These are phyloP conservation scores for Aspergillus viridinutans DNA, from an alignment of 2,329 filamentous ascomycete species.

Conservation along the genomic window DNA sequence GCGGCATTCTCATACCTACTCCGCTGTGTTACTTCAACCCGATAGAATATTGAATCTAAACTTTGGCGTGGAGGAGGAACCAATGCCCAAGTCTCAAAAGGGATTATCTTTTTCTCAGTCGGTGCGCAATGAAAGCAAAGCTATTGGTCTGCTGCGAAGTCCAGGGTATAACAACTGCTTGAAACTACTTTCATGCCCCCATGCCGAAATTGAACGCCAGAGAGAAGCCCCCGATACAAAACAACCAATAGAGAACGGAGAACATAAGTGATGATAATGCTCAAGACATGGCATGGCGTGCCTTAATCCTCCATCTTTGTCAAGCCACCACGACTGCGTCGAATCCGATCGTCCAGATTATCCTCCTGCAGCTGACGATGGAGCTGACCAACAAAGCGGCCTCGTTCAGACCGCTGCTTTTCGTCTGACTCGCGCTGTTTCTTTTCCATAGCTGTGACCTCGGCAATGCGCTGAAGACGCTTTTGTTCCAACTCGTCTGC, in stretches of 20 bases:
- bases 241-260: conserved; percentile 1
- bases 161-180: background rate
- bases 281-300: background rate
- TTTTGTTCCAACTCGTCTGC: conserved; percentile 67
- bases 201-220: background rate
- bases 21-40: background rate
- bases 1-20: background rate
- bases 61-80: background rate
- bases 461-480: conserved; percentile 63
- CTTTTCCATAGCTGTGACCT: conserved; percentile 63
- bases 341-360: conserved; percentile 32
- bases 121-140: background rate
- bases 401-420: conserved; percentile 30
- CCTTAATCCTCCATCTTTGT: conserved; percentile 26
- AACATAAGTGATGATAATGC: background rate
- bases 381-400: conserved; percentile 31
- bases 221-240: background rate
- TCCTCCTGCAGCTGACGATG: conserved; percentile 33
- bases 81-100: background rate
- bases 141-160: no score
- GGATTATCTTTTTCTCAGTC: background rate
- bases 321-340: conserved; percentile 31
- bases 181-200: background rate
- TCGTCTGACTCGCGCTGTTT: conserved; percentile 65
- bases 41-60: background rate